These are phyloP conservation scores for Rhodamnia argentea DNA, from an alignment of 345 rosid species.

Conservation along the genomic window DNA sequence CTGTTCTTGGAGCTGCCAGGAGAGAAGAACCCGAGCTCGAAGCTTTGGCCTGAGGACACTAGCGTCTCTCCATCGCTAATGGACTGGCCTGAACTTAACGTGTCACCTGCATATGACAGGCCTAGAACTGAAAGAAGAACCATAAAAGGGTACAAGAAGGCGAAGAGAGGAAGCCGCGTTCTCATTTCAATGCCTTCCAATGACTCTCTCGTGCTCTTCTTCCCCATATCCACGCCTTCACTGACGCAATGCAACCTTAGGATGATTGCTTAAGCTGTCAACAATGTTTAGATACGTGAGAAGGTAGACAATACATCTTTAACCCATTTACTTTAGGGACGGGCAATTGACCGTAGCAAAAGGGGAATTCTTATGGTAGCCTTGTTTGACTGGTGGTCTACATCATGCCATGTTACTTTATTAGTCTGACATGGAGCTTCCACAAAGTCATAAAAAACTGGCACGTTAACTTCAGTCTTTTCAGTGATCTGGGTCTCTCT, in stretches of 20 bases:
- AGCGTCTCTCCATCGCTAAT: constrained; percentile 9
- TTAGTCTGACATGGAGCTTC: background rate
- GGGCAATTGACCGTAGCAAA: background rate
- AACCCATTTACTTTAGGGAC: background rate
- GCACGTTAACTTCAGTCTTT: no score
- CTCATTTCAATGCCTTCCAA: no score
- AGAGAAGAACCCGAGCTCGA: constrained; percentile 23
- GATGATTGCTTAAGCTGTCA: no score
- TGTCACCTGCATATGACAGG: background rate
- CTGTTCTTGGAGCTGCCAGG: constrained; percentile 11
- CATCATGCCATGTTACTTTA: no score
- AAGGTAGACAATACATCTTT: background rate
- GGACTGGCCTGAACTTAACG: constrained; percentile 1
- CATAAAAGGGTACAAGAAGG: background rate
- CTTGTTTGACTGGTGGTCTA: no score
- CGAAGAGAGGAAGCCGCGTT: background rate
- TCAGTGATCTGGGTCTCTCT: no score
- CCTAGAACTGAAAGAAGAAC: background rate
- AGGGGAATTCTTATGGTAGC: background rate
- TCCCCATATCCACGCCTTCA: no score
- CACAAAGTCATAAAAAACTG: no score
- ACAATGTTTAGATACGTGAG: no score
- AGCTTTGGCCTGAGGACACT: constrained; percentile 9
- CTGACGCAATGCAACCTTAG: no score
- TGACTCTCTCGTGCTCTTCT: no score